Evolutionary conservation across 768 basidiomycete species (phyloP).

Genomic region (Cystofilobasidium macerans): DNA sequence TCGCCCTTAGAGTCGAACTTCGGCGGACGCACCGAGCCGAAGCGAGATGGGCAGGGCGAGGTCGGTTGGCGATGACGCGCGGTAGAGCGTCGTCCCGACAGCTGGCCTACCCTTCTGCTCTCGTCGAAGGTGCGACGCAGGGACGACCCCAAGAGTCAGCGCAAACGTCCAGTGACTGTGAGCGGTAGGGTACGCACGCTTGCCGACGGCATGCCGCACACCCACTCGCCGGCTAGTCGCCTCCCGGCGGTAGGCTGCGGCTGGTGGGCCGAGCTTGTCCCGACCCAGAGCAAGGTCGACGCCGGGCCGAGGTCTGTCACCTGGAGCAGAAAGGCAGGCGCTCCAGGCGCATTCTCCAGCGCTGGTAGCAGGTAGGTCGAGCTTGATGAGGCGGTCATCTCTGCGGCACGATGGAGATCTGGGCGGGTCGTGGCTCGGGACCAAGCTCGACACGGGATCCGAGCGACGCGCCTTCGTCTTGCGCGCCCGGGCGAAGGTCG

Average conservation of each 20-base stretch:
- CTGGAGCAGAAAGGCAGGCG: slow-evolving; percentile 16
- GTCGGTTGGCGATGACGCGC: slow-evolving; percentile 1
- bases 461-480: too few species aligned
- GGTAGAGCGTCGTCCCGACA: slow-evolving; percentile 12
- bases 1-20: too few species aligned
- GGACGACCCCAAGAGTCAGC: too few species aligned
- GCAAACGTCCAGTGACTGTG: too few species aligned
- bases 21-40: slow-evolving; percentile 5
- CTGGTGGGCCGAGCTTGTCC: neutral
- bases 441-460: too few species aligned
- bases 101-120: neutral
- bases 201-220: slow-evolving; percentile 9
- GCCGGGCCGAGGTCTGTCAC: slow-evolving; percentile 3
- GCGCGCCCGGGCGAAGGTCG: too few species aligned
- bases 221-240: slow-evolving; percentile 11
- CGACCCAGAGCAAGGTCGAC: slow-evolving; percentile 11
- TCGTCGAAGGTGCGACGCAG: too few species aligned
- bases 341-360: neutral
- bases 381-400: neutral
- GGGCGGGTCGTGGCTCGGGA: neutral
- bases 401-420: too few species aligned
- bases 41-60: slow-evolving; percentile 12
- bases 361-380: neutral
- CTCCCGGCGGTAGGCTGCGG: neutral
- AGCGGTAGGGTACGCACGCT: neutral